Evolutionary conservation across 148 eudicot genomes (phyloP), one percentile per base, ranked within the genome.

Genomic region (Amaranthus hypochondriacus): DNA sequence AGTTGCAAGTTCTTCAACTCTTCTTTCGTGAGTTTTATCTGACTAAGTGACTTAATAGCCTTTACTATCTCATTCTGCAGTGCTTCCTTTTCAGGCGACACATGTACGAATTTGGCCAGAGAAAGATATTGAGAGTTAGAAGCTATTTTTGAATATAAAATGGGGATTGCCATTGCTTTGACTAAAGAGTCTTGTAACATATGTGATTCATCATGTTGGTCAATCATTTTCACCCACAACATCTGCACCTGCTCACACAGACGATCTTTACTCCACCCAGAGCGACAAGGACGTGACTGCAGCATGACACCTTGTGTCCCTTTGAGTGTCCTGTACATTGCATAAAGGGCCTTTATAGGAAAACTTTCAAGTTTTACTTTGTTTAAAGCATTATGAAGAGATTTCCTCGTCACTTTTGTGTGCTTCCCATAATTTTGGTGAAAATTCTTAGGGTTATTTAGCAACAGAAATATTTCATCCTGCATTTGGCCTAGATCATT

Each of bases 141-240:
- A 59, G 56, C 69, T 62, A 85, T 75, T 71, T 74, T 88, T 14
- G 75, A 55, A 2, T 77, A 78, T 76, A 93, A 86, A 68, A 78
- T 56, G 18, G 89, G 93, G 73, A 91, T 85, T 61, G 83, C 86
- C 87, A 91, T 75, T 67, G 97, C 95, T 81, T 86, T 86, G 53
- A 75, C 83, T 57, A 94, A 78, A 42, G 87, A 82, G 75, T 83
- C 86, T 53, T 47, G 91, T 49, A 86, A 81, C 66, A 78, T 83
- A 80, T 78, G 84, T 42, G 61, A 66, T 52, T 86, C 84, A 46
- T 71, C 86, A 76, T 82, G 84, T 71, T 77, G 71, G 12, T 81
- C 76, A 4, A 94, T 80, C 83, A 84, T 83, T n/a, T 62, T 48
- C 54, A 67, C 66, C 64, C 76, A 87, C 73, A 53, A n/a, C 12